Evolutionary conservation across 176 grass and related monocot genomes (phyloP).

Genomic region (Oryza officinalis): DNA sequence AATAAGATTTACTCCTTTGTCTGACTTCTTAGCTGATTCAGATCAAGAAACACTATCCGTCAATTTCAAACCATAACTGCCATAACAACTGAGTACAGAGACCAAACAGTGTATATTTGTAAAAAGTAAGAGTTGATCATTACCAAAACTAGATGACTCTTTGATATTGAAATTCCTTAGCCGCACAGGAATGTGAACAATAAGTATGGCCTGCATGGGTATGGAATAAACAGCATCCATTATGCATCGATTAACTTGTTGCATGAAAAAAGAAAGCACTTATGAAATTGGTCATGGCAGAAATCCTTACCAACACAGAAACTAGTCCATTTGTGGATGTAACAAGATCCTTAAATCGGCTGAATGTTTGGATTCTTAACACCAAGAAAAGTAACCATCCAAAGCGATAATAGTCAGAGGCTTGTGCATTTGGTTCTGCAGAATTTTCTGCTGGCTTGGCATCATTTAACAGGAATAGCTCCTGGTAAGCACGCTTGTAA

Average conservation of each 20-base stretch:
- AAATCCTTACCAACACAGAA: conserved; percentile 67
- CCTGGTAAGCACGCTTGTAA: conserved; percentile 86
- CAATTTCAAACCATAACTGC: conserved; percentile 23
- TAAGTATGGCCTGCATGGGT: conserved; percentile 69
- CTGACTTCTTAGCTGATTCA: conserved; percentile 83
- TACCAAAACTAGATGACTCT: conserved; percentile 77
- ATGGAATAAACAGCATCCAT: conserved; percentile 33
- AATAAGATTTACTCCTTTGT: conserved; percentile 78
- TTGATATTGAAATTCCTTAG: conserved; percentile 73
- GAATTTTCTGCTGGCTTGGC: conserved; percentile 42
- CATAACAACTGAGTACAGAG: conserved; percentile 5
- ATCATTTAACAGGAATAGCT: conserved; percentile 73
- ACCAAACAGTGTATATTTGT: not conserved
- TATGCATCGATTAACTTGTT: conserved; percentile 21
- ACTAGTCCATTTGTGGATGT: conserved; percentile 85
- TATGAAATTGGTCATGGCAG: not conserved
- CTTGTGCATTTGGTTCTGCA: conserved; percentile 37
- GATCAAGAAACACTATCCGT: conserved; percentile 22
- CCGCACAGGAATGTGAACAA: conserved; percentile 72
- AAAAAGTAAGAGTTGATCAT: conserved; percentile 24
- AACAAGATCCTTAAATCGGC: conserved; percentile 86
- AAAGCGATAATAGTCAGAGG: conserved; percentile 79
- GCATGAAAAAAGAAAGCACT: conserved; percentile 16
- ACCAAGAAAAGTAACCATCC: conserved; percentile 93
- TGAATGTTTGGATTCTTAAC: conserved; percentile 74